Evolutionary conservation across 495 filamentous ascomycete genomes (phyloP).

Genomic region (Lepraria neglecta): DNA sequence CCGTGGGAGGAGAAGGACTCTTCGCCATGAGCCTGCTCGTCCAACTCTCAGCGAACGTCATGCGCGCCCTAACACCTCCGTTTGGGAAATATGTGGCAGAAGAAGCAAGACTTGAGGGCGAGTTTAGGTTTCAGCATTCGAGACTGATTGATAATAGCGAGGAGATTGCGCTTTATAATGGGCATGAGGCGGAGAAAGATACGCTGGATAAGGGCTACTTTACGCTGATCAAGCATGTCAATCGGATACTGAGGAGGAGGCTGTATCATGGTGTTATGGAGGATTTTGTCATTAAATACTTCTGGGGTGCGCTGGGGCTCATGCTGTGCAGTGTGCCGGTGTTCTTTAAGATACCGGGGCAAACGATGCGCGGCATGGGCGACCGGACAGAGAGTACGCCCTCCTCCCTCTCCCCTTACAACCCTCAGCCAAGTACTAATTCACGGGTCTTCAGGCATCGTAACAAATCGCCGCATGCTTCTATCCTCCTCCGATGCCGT

Average conservation of each 20-base stretch:
- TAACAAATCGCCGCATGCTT: constrained; percentile 88
- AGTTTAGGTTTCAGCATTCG: constrained; percentile 93
- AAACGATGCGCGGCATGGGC: constrained; percentile 65
- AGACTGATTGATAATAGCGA: constrained; percentile 91
- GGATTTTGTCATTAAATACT: constrained; percentile 98
- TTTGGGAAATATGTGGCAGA: constrained; percentile 98
- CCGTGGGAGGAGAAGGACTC: constrained; percentile 87
- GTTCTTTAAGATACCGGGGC: constrained; percentile 86
- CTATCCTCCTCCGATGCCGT: constrained; percentile 91
- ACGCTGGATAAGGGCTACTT: constrained; percentile 97
- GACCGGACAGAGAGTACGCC: constrained; percentile 80
- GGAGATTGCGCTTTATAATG: constrained; percentile 86
- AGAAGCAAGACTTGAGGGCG: constrained; percentile 87
- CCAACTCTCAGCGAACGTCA: constrained; percentile 83
- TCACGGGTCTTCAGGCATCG: constrained; percentile 52
- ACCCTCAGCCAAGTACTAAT: neutral
- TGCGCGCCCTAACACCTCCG: constrained; percentile 93
- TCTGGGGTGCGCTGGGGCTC: constrained; percentile 92
- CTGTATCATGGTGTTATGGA: constrained; percentile 98
- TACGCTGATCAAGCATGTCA: constrained; percentile 97
- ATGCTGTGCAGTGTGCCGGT: constrained; percentile 94
- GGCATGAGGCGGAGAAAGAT: constrained; percentile 95
- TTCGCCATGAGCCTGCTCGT: constrained; percentile 92
- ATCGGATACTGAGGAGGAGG: constrained; percentile 80
- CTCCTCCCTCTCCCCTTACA: neutral